Base-by-base conservation (phyloP, 345 rosid genomes). In the Angophora floribunda region DNA sequence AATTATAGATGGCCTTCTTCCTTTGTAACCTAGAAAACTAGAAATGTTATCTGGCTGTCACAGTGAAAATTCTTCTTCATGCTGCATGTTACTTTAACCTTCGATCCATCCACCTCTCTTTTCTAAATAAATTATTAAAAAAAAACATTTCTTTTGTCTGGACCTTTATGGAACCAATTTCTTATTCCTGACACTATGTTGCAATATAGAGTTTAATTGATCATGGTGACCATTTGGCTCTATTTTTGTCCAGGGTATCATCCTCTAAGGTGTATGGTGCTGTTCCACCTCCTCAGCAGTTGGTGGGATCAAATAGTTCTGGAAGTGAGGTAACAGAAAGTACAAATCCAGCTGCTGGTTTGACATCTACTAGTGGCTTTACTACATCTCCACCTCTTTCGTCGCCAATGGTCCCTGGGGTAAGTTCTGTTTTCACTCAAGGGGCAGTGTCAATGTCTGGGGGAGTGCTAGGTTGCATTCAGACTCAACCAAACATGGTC, bases 271-370 rank as follows among this genome's bases (percentile, higher is more conserved):
- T 94, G 89, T 96, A 96, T 90, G 92, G 93, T 89, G 97, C 98
- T 89, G 98, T 97, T 86, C 99, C 99, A 75, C 99, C 99, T 55
- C 97, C 99, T 67, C 97, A 94, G 89, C 93, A 91, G 87, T 91
- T 96, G 90, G 86, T 91, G 89, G 95, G 94, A 86, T 89, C 90
- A 87, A 92, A 90, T 51, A 89, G 86, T 88, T 87, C 92, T 88
- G 93, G 88, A 55, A 91, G 55, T 75, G 94, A 90, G 85, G 89
- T 87, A 63, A 93, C 87, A 85, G 51, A 86, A 87, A 91, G 70
- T 91, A 90, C 90, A 70, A 88, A 85, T 93, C 75, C 92, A 87
- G 87, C 91, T 85, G 70, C 91, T 91, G 93, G 90, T 87, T 89
- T 92, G 91, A 65, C 94, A 88, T 87, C 57, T 44, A 79, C 94